Evolutionary conservation across 2,329 filamentous ascomycete species (phyloP), one percentile per base, ranked within the genome.

Genomic region (Tolypocladium cylindrosporum): DNA sequence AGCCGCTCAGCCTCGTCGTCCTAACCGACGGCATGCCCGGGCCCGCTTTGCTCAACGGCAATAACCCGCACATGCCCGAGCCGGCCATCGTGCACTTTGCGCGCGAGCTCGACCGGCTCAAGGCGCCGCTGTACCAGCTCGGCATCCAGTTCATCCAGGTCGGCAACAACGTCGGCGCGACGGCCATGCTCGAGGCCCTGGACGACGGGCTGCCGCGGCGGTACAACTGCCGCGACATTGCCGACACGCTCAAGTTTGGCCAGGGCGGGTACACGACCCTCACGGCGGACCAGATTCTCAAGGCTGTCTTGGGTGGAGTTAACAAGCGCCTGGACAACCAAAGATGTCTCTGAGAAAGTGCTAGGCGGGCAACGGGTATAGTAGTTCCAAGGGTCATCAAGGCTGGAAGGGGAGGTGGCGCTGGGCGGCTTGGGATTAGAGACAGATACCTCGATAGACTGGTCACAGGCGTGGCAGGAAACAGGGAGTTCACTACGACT

Each of bases 71-170:
- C 41, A n/a, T 54, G 21, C 85, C 88, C 0, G 88, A 92, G 70
- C 78, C 77, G 9, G 78, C 86, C 34, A 84, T 97, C 54, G 76
- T 90, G 45, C 71, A 74, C 4, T 78, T 83, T 1, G 93, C 91
- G 0, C 80, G 79, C 70, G 85, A 83, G 67, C 81, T 97, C 39
- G 88, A 94, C 66, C 72, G 72, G 55, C 70, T 88, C 9, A 79
- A 86, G 10, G 91, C 91, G 0, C 84, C 87, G 4, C 80, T 86
- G 1, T 89, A 89, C 78, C 94, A 97, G 75, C 78, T 97, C 10
- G 93, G 93, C 40, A 84, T 97, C 58, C 93, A 97, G 71, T 97
- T 97, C 76, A 96, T 97, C 77, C 93, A 97, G 73, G 89, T 97
- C 51, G 93, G 94, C 58, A 79, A 82, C 55, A 90, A 96, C 64